Evolutionary conservation across 192 early-diverging fungal species (phyloP).

Genomic region (Coemansia reversa): DNA sequence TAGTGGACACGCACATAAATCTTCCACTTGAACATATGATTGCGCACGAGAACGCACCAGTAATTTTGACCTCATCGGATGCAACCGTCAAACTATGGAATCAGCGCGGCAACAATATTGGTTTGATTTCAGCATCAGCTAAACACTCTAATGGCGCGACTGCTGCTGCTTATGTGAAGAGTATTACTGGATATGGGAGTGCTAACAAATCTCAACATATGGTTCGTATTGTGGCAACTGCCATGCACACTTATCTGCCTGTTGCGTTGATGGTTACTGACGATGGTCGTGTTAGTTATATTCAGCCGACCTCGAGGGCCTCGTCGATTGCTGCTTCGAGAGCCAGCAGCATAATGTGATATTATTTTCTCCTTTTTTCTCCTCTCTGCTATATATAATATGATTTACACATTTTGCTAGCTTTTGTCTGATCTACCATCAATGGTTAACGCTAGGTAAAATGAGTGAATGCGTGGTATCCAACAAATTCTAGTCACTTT

Average conservation of each 20-base stretch:
- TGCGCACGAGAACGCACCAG: slow-evolving; percentile 44
- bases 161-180: slow-evolving; percentile 37
- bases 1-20: slow-evolving; percentile 32
- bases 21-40: slow-evolving; percentile 34
- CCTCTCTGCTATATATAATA: too few relatives aligned
- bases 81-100: slow-evolving; percentile 53
- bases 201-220: background rate
- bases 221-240: slow-evolving; percentile 7
- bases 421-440: too few relatives aligned
- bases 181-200: slow-evolving; percentile 29
- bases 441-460: too few relatives aligned
- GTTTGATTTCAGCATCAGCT: slow-evolving; percentile 27
- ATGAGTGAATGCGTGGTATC: too few relatives aligned
- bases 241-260: slow-evolving; percentile 46
- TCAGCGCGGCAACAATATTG: slow-evolving; percentile 41
- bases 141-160: slow-evolving; percentile 20
- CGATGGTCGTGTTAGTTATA: slow-evolving; percentile 46
- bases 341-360: slow-evolving; percentile 8
- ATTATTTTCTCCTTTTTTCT: background rate
- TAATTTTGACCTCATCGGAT: slow-evolving; percentile 43
- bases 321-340: slow-evolving; percentile 8
- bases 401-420: too few relatives aligned
- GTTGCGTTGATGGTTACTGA: slow-evolving; percentile 46
- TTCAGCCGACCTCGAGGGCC: slow-evolving; percentile 23
- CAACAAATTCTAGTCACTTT: too few relatives aligned